phyloP scores from a whole-genome alignment of 768 basidiomycete genomes.

The Serendipita vermifera region DNA sequence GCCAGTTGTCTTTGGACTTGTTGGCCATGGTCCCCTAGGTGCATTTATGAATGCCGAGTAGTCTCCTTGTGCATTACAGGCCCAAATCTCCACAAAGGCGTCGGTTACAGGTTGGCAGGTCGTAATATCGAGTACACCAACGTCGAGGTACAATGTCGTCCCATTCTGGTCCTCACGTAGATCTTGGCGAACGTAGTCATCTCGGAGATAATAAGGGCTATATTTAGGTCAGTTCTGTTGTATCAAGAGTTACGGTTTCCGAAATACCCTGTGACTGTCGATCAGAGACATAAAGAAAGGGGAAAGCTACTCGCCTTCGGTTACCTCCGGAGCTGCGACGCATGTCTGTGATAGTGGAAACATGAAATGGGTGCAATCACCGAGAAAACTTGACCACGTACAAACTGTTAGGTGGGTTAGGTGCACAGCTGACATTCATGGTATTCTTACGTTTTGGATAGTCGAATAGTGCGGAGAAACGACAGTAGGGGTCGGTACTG shows the following conservation, averaged over 20 bases:
- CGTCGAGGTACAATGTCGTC: constrained; percentile 25
- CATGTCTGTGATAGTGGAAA: neutral
- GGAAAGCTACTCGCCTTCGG: constrained; percentile 17
- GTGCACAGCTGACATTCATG: no score
- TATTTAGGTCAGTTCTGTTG: no score
- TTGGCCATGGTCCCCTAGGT: no score
- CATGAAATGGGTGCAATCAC: no score
- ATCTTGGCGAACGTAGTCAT: constrained; percentile 22
- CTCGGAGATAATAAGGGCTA: constrained; percentile 21
- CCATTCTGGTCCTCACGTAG: constrained; percentile 24
- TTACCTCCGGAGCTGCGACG: constrained; percentile 16
- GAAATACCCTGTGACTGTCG: no score
- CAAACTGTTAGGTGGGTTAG: neutral
- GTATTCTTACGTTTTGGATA: constrained; percentile 3
- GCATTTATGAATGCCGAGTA: neutral
- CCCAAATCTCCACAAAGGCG: constrained; percentile 29
- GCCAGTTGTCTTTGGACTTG: neutral
- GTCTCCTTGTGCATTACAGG: constrained; percentile 16
- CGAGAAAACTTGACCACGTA: no score
- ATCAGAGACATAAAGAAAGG: no score
- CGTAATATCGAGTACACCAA: constrained; percentile 27
- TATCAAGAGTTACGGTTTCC: no score
- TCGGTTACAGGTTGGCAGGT: constrained; percentile 27
- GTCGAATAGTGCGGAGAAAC: neutral
- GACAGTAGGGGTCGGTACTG: neutral